Evolutionary conservation across 2,329 filamentous ascomycete species (phyloP), one percentile per base, ranked within the genome.

Genomic region (Beauveria sp.): DNA sequence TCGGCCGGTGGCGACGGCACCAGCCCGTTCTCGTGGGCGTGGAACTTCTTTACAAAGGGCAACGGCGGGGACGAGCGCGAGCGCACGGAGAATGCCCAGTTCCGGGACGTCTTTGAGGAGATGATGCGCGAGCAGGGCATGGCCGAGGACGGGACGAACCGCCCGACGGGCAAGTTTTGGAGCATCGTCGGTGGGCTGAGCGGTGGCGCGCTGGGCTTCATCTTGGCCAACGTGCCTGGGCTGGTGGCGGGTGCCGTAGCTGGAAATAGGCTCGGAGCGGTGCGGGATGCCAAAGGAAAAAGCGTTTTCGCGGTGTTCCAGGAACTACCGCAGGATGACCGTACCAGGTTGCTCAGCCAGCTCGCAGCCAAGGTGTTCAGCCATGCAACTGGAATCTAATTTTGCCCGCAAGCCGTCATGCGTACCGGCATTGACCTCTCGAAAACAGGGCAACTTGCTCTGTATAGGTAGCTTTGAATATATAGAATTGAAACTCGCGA

Each of bases 301-400:
- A 96, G 91, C 71, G 95, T 99, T 6, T 98, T 96, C 74, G 81
- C 86, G 30, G 95, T 97, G 18, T 98, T 93, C 73, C 86, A 91
- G 79, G 90, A 96, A 68, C 78, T 99, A 70, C 92, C 92, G 56
- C 89, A 91, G 74, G 81, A 81, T 56, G 93, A 96, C 70, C 89
- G 91, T 70, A 86, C 91, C 60, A 86, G 86, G 73, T 75, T 99
- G 69, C 79, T 98, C 64, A 89, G 87, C 71, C 90, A 96, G 74
- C 75, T 98, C 70, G 93, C 93, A 1, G 86, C 87, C 34, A 93
- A 90, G 74, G 88, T 97, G 1, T 93, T 97, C 71, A 90, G 88
- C 65, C 88, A 91, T 72, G 88, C 87, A 22, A 87, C 90, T 42
- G 85, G 86, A 7, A 73, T 80, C 34, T 82, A 63, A 68, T 22